phyloP scores from a whole-genome alignment of 208 protist genomes.

The Tetramitus jugosus region DNA sequence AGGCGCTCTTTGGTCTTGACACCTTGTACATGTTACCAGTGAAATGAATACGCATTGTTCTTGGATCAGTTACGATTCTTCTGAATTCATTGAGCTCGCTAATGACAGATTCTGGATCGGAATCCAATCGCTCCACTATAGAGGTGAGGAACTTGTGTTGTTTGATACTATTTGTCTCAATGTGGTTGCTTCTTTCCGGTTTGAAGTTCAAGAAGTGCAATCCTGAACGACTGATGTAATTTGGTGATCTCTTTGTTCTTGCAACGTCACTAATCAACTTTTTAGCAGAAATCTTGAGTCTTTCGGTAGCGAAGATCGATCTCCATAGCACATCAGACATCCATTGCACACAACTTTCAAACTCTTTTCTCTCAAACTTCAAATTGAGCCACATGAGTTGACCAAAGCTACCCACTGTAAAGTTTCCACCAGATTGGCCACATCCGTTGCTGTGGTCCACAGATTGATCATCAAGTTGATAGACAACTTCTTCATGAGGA shows the following conservation, averaged over 20 bases:
- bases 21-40: not conserved
- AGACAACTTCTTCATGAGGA: constrained; percentile 2
- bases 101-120: not conserved
- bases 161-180: not conserved
- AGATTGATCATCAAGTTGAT: not conserved
- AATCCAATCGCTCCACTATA: not conserved
- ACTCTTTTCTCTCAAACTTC: not conserved
- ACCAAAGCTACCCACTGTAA: not conserved
- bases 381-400: not conserved
- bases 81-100: not conserved
- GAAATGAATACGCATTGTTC: not conserved
- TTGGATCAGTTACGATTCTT: not conserved
- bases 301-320: not conserved
- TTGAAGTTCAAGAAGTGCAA: not conserved
- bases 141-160: not conserved
- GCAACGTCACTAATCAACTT: not conserved
- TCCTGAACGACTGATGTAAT: not conserved
- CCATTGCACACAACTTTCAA: not conserved
- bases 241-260: not conserved
- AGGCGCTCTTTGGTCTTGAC: not conserved
- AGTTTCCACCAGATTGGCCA: not conserved
- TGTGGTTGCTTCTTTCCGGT: not conserved
- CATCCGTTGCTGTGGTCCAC: not conserved
- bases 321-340: not conserved
- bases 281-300: not conserved